These are phyloP conservation scores for Macaranga tanarius DNA, from an alignment of 441 rosid species.

Conservation along the genomic window DNA sequence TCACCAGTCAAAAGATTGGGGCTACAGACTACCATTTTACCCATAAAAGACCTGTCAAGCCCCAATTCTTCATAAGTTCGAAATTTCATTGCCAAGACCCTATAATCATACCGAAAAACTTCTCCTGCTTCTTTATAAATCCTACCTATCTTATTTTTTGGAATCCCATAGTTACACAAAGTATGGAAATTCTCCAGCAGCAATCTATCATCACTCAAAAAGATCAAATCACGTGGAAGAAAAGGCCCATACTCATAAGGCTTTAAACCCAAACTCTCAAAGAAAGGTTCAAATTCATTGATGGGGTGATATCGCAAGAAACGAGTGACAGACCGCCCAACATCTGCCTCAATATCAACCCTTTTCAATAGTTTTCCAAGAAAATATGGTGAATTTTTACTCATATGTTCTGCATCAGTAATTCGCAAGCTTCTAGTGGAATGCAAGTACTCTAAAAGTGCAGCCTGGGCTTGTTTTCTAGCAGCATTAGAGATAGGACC, in stretches of 20 bases:
- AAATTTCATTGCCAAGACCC: constrained; percentile 61
- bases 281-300: constrained; percentile 87
- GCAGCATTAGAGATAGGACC: constrained; percentile 30
- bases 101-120: constrained; percentile 48
- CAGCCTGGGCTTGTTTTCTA: constrained; percentile 55
- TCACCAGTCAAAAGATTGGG: constrained; percentile 55
- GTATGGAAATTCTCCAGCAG: constrained; percentile 59
- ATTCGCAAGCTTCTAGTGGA: constrained; percentile 58
- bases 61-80: constrained; percentile 55
- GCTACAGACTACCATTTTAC: constrained; percentile 45
- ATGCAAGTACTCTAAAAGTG: constrained; percentile 64
- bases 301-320: constrained; percentile 67
- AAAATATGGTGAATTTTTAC: constrained; percentile 65
- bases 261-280: constrained; percentile 71
- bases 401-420: constrained; percentile 61
- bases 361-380: constrained; percentile 41
- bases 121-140: constrained; percentile 54
- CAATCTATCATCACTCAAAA: constrained; percentile 57
- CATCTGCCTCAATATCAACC: constrained; percentile 32
- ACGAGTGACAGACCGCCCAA: constrained; percentile 39
- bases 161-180: constrained; percentile 61
- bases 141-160: constrained; percentile 54
- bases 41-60: constrained; percentile 39
- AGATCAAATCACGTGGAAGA: constrained; percentile 55
- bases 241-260: constrained; percentile 46